These are phyloP conservation scores for Speleostelium caveatum DNA, from an alignment of 78 protist genomes.

Conservation along the genomic window DNA sequence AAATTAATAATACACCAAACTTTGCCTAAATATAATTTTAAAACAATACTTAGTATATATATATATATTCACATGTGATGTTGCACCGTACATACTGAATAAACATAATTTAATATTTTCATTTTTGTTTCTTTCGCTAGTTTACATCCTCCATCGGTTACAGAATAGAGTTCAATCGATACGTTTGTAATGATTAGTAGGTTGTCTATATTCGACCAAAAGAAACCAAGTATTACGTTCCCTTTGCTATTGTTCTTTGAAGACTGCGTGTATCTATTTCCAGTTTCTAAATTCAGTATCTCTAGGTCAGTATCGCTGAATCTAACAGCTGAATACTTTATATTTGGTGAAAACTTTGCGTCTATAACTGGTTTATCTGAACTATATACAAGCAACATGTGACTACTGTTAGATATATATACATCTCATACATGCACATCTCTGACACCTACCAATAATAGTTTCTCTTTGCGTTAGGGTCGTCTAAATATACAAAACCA, in stretches of 20 bases:
- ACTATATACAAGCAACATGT: not conserved
- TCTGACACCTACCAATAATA: constrained; percentile 20
- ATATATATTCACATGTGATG: not conserved
- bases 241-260: constrained; percentile 47
- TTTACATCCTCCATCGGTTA: constrained; percentile 59
- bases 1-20: constrained; percentile 32
- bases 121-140: constrained; percentile 52
- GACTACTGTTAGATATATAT: not conserved
- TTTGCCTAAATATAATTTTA: constrained; percentile 6
- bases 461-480: constrained; percentile 32
- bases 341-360: constrained; percentile 71
- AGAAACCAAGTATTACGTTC: constrained; percentile 18
- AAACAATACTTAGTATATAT: not conserved
- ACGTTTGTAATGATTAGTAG: constrained; percentile 35
- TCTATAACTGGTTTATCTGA: constrained; percentile 65
- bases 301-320: constrained; percentile 62
- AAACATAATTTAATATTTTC: constrained; percentile 43
- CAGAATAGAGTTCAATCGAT: constrained; percentile 59
- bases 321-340: constrained; percentile 38
- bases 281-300: constrained; percentile 43
- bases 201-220: constrained; percentile 36
- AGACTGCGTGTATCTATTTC: constrained; percentile 44
- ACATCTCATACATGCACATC: not conserved
- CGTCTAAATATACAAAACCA: constrained; percentile 41
- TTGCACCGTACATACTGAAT: constrained; percentile 15